phyloP scores from a whole-genome alignment of 2,329 filamentous ascomycete genomes.

The Exophiala sp. region DNA sequence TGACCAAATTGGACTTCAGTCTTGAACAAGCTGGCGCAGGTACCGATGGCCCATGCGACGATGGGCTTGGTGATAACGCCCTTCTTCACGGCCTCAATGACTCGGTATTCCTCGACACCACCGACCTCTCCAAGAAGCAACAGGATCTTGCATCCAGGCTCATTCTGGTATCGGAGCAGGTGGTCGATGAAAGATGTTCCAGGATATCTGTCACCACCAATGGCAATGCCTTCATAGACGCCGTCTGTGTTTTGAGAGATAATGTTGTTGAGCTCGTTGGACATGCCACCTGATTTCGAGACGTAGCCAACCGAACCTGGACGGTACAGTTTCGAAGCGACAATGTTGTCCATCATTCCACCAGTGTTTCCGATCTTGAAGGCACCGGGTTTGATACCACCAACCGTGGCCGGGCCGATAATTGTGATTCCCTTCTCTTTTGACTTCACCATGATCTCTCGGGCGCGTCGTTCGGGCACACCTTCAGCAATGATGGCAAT shows the following conservation, averaged over 20 bases:
- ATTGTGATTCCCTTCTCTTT: constrained; percentile 99
- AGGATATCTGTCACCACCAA: constrained; percentile 97
- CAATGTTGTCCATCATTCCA: constrained; percentile 99
- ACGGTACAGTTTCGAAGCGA: constrained; percentile 99
- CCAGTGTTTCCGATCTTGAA: constrained; percentile 99
- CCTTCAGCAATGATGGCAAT: constrained; percentile 99
- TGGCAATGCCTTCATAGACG: constrained; percentile 98
- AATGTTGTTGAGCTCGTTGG: constrained; percentile 99
- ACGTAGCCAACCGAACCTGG: constrained; percentile 98
- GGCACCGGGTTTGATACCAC: constrained; percentile 97
- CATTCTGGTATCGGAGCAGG: constrained; percentile 89
- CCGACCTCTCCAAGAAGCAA: constrained; percentile 94
- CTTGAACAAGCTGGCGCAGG: constrained; percentile 99
- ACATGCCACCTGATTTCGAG: constrained; percentile 99
- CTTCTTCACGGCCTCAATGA: constrained; percentile 94
- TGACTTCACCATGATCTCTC: constrained; percentile 94
- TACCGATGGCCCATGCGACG: constrained; percentile 98
- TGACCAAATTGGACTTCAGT: constrained; percentile 99
- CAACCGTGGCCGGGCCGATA: constrained; percentile 95
- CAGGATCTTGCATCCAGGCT: constrained; percentile 96
- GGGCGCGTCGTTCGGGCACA: constrained; percentile 95
- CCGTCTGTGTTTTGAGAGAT: constrained; percentile 92
- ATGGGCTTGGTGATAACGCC: constrained; percentile 97
- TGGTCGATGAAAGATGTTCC: constrained; percentile 99
- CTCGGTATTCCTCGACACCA: constrained; percentile 99